These are phyloP conservation scores for Diaporthe capsici DNA, from an alignment of 2,329 filamentous ascomycete genomes.

Conservation along the genomic window DNA sequence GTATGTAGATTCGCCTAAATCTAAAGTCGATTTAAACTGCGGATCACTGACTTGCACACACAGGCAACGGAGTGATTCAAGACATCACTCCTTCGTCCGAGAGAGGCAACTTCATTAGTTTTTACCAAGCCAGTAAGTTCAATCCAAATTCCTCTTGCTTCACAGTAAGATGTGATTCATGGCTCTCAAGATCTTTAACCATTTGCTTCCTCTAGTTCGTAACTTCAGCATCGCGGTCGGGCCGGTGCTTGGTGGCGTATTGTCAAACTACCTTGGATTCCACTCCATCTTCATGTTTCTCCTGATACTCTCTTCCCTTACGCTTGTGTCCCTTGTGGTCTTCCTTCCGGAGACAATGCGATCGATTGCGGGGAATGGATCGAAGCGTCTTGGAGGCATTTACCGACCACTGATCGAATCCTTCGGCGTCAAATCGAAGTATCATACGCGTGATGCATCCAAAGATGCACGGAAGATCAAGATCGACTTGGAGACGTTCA, in stretches of 20 bases:
- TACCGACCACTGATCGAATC: constrained; percentile 45
- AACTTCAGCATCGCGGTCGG: constrained; percentile 50
- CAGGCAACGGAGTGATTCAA: constrained; percentile 51
- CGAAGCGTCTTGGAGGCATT: constrained; percentile 43
- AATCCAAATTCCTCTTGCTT: rapidly evolving
- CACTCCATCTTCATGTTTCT: constrained; percentile 51
- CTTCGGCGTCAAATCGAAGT: constrained; percentile 37
- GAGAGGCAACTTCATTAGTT: constrained; percentile 49
- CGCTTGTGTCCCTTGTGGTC: constrained; percentile 44
- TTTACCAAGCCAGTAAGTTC: constrained; percentile 51
- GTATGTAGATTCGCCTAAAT: constrained; percentile 45
- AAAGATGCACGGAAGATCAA: constrained; percentile 38
- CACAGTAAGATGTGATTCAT: rapidly evolving
- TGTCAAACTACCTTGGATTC: constrained; percentile 49
- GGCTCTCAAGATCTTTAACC: background rate
- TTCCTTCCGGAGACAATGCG: constrained; percentile 48
- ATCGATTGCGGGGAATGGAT: constrained; percentile 47
- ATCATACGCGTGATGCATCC: constrained; percentile 41
- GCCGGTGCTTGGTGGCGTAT: constrained; percentile 51
- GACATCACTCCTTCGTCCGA: constrained; percentile 50
- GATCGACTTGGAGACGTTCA: constrained; percentile 50
- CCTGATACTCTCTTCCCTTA: constrained; percentile 40
- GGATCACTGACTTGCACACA: background rate
- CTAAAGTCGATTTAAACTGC: too few species aligned
- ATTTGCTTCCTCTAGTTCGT: constrained; percentile 42